Evolutionary conservation across 257 asterid genomes (phyloP).

Genomic region (Solanum megistacrolobum): DNA sequence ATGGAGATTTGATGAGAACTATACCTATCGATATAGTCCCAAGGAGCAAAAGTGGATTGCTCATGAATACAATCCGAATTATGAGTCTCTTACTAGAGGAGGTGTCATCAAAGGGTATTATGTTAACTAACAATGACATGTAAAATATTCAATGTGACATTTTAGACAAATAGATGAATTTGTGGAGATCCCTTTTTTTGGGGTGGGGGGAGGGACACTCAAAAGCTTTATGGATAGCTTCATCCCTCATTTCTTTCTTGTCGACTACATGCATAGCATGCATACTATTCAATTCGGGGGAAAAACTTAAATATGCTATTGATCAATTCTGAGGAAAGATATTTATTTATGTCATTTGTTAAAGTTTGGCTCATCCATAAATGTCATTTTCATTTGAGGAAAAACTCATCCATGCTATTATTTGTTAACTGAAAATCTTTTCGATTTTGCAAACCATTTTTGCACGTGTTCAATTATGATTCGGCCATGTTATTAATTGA

Average conservation of each 20-base stretch:
- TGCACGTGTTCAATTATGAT: not conserved
- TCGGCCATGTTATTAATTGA: not conserved
- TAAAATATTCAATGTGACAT: not conserved
- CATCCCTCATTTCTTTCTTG: not conserved
- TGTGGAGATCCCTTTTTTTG: not conserved
- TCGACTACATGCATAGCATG: not conserved
- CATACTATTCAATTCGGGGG: not conserved
- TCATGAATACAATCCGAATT: conserved; percentile 42
- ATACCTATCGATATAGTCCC: conserved; percentile 29
- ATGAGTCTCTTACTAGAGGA: conserved; percentile 41
- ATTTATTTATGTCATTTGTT: not conserved
- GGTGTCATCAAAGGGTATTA: conserved; percentile 18
- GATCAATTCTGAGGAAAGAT: too few relatives aligned
- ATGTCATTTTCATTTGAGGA: not conserved
- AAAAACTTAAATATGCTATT: not conserved
- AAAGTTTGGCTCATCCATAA: not conserved
- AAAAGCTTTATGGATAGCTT: not conserved
- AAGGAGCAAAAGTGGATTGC: conserved; percentile 5
- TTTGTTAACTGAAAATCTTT: too few relatives aligned
- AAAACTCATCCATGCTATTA: not conserved
- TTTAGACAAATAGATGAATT: not conserved
- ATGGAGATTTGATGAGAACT: conserved; percentile 52
- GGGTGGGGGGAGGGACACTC: not conserved
- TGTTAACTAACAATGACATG: conserved; percentile 4
- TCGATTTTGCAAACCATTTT: too few relatives aligned